Evolutionary conservation across 75 land plant species (phyloP).

Genomic region (Cryptomeria japonica): DNA sequence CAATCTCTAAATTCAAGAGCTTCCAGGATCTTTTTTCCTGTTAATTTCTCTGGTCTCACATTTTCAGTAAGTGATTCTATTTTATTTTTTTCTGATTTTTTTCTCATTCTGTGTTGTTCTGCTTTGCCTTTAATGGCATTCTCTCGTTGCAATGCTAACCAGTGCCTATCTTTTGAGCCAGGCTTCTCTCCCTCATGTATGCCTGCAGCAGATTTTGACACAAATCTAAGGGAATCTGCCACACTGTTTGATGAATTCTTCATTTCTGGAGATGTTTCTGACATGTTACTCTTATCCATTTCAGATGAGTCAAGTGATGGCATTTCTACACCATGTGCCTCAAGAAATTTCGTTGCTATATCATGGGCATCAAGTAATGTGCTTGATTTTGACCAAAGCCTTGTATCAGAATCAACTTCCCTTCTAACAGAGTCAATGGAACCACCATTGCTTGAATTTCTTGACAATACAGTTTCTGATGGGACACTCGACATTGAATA

Average conservation of each 20-base stretch:
- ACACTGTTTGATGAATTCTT: conserved; percentile 46
- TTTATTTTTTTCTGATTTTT: conserved; percentile 30
- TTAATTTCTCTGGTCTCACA: conserved; percentile 38
- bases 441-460: conserved; percentile 68
- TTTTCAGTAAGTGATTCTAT: conserved; percentile 20
- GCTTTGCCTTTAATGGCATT: conserved; percentile 79
- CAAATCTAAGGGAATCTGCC: conserved; percentile 74
- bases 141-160: conserved; percentile 86
- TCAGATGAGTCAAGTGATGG: conserved; percentile 21
- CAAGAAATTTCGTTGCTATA: conserved; percentile 31
- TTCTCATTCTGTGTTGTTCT: conserved; percentile 66
- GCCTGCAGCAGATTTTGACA: conserved; percentile 83
- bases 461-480: conserved; percentile 66
- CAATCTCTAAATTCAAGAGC: conserved; percentile 13
- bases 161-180: conserved; percentile 87
- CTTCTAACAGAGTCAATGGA: conserved; percentile 76
- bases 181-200: conserved; percentile 79
- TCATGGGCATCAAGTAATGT: conserved; percentile 34
- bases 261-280: conserved; percentile 3
- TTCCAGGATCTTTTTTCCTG: conserved; percentile 14
- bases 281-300: background rate
- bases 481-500: conserved; percentile 60
- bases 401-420: conserved; percentile 20
- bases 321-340: conserved; percentile 12
- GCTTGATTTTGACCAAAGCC: conserved; percentile 11